Evolutionary conservation across 805 yeast genomes (phyloP), one percentile per base, ranked within the genome.

Genomic region (Wickerhamomyces chambardii): DNA sequence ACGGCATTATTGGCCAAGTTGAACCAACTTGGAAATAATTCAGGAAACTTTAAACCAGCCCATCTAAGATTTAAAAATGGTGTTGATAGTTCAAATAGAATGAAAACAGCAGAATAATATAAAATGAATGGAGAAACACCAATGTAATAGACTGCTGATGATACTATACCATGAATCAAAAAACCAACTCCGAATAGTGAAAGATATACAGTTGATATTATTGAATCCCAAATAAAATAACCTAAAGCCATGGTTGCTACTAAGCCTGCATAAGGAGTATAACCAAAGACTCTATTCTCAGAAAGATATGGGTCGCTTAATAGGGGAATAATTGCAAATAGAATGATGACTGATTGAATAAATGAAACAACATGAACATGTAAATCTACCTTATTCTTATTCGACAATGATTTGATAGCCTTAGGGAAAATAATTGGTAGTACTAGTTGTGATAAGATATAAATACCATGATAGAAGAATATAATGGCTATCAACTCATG

Each of bases 341-440:
- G 56, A 17, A 94, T 78, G 17, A 83, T 43, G 1, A 85, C 28
- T 27, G 92, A 75, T 59, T 92, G 97, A 17, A 87, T 71, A 68
- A 84, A 75, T 2, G 96, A 83, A 5, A 86, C 95, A 18, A 84
- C 70, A 57, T 89, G 97, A 47, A 84, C 78, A 55, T 85, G 89
- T 55, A 84, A 85, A 53, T 85, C 83, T 44, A 79, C 49, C 46
- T 66, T 66, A 27, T 73, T 70, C 46, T 73, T 73, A n/a, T 46
- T 42, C 28, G 56, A 51, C 31, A 54, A 27, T 3, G 41, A 27
- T 14, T 41, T 38, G 36, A 56, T 48, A 28, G 46, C 34, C 10
- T 30, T 15, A 4, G 52, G 45, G 35, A 46, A 48, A 3, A 53
- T 14, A 6, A 34, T 3, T 6, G 59, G 58, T 1, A 53, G 36